Evolutionary conservation across 768 basidiomycete species (phyloP).

Genomic region (Melanogaster broomeanus): DNA sequence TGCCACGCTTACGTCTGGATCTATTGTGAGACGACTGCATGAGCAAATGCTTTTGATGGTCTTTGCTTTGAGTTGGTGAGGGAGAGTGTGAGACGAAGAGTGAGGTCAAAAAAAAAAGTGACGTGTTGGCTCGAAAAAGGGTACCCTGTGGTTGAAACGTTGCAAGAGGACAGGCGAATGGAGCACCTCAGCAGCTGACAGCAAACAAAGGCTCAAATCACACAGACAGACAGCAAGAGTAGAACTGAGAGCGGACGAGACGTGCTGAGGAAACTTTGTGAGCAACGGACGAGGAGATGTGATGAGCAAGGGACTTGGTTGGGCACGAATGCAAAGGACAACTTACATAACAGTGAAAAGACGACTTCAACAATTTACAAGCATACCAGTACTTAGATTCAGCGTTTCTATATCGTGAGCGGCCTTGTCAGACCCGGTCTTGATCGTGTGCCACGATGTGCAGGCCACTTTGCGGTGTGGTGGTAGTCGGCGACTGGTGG

Average conservation of each 20-base stretch:
- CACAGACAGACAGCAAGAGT: slow-evolving; percentile 21
- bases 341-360: slow-evolving; percentile 38
- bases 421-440: slow-evolving; percentile 16
- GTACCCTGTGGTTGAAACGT: slow-evolving; percentile 24
- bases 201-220: slow-evolving; percentile 36
- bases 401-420: slow-evolving; percentile 23
- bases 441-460: slow-evolving; percentile 24
- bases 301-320: slow-evolving; percentile 25
- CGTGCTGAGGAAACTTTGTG: slow-evolving; percentile 24
- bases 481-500: slow-evolving; percentile 15
- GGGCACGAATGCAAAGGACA: slow-evolving; percentile 22
- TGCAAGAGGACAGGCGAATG: slow-evolving; percentile 20
- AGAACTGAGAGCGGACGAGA: slow-evolving; percentile 20
- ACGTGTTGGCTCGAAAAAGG: slow-evolving; percentile 30
- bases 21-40: slow-evolving; percentile 42
- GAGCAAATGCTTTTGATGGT: slow-evolving; percentile 21
- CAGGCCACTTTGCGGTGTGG: slow-evolving; percentile 28
- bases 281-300: slow-evolving; percentile 15
- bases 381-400: slow-evolving; percentile 34
- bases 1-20: slow-evolving; percentile 52
- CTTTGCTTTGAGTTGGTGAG: slow-evolving; percentile 18
- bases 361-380: slow-evolving; percentile 26
- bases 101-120: slow-evolving; percentile 28
- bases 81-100: slow-evolving; percentile 21
- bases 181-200: slow-evolving; percentile 23